A percentile compares a stretch with the other conserved stretches of the same genome.
These are phyloP conservation scores for Quercus robur DNA, from an alignment of 306 rosid species.

Conservation along the genomic window DNA sequence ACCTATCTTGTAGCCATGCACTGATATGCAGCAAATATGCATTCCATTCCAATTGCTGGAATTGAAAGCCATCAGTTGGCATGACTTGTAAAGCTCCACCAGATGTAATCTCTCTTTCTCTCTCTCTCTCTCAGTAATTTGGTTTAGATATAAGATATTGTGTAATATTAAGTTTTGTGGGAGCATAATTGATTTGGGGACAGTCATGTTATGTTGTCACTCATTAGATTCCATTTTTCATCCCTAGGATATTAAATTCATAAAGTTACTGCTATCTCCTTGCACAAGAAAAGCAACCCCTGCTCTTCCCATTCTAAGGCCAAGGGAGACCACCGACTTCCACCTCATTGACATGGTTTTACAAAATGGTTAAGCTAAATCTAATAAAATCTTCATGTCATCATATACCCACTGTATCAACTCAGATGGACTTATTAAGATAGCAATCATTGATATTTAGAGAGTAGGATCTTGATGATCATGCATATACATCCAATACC, in stretches of 20 bases:
- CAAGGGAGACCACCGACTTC: not conserved
- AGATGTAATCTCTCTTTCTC: not conserved
- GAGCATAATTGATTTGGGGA: not conserved
- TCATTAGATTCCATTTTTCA: not conserved
- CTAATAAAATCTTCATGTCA: not conserved
- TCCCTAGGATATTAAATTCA: not conserved
- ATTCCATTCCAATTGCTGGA: not conserved
- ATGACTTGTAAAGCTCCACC: not conserved
- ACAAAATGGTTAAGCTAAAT: not conserved
- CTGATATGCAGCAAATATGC: not conserved
- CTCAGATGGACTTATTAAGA: not conserved
- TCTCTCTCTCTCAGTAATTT: not conserved
- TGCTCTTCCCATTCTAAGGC: not conserved
- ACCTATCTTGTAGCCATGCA: not conserved
- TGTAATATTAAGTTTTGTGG: not conserved
- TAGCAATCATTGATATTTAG: not conserved
- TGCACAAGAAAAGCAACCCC: not conserved
- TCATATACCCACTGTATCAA: not conserved
- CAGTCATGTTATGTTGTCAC: not conserved
- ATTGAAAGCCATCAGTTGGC: not conserved
- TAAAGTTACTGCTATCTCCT: not conserved
- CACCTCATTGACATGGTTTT: not conserved
- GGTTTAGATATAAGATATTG: not conserved
- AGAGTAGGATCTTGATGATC: not conserved
- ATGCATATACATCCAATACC: not conserved